Base-by-base conservation (phyloP, 2,329 filamentous ascomycete species). In the Coccinonectria pachysandricola region DNA sequence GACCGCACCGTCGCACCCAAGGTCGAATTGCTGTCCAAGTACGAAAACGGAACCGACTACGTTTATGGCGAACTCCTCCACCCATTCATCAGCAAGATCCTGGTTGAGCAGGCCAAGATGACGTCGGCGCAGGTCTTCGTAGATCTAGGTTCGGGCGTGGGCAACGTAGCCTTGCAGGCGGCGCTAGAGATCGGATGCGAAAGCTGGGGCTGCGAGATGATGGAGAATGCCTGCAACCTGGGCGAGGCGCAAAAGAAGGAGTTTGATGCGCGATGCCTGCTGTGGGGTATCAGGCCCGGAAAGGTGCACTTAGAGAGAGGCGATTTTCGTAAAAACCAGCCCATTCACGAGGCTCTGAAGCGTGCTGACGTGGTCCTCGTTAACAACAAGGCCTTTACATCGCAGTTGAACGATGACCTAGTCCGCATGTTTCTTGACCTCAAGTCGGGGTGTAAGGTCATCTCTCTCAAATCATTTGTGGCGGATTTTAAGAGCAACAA, bases 301-400 rank as follows among this genome's bases (percentile, higher is more conserved):
- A 65, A 71, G 33, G 82, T 91, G n/a, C 70, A 75, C 34, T 72
- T 98, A 6, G 72, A 88, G 36, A 65, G 77, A 21, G 91, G 85
- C 32, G 83, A 94, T 50, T 95, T 98, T 47, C 73, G 86, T 7
- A 73, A 76, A 38, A 81, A 80, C 40, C 53, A 68, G 10, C 65
- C 66, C 31, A 84, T 95, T 24, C 67, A 77, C 33, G 68, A 75
- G 13, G 77, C 78, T 6, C 66, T 98, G 25, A 79, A 80, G 52
- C 74, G 78, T 28, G 88, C 91, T 2, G 91, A 98, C 50, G 87
- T 96, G n/a, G 74, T 98, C 11, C 70, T 98, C 14, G 88, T 96
- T 45, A 98, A 98, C 63, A 98, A 98, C 58, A 87, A 96, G 57
- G 91, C 86, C 3, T 98, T 98, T 56, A 87, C 79, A 5, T 79